phyloP scores from a whole-genome alignment of 495 filamentous ascomycete genomes.

The Peziza echinospora region DNA sequence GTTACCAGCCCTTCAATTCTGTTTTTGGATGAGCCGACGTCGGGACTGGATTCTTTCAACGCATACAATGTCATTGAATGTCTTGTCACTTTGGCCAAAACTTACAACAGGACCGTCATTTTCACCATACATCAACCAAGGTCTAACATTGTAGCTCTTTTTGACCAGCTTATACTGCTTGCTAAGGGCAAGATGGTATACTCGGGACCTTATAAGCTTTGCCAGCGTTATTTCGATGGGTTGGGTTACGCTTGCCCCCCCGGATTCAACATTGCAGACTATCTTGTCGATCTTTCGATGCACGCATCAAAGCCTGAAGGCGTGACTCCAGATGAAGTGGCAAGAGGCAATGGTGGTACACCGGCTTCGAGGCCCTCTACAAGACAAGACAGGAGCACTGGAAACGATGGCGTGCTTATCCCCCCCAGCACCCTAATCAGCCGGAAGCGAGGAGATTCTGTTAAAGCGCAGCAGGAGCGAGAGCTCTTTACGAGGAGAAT shows the following conservation, averaged over 20 bases:
- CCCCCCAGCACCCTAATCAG: conserved; percentile 2
- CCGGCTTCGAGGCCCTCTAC: conserved; percentile 1
- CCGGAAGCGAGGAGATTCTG: conserved; percentile 17
- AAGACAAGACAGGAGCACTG: neutral
- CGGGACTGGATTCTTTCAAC: conserved; percentile 85
- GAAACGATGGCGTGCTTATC: neutral
- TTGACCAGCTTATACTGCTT: conserved; percentile 77
- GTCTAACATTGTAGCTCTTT: conserved; percentile 98
- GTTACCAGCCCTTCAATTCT: conserved; percentile 95
- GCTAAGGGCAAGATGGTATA: conserved; percentile 81
- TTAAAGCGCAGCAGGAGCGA: conserved; percentile 46
- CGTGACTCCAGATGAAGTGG: neutral
- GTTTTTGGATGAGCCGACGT: conserved; percentile 92
- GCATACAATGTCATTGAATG: conserved; percentile 96
- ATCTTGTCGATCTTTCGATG: conserved; percentile 93
- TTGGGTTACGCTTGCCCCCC: conserved; percentile 82
- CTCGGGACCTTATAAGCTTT: conserved; percentile 71
- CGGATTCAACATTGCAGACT: conserved; percentile 97
- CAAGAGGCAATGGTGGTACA: neutral
- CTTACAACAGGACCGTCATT: conserved; percentile 85
- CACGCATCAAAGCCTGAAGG: conserved; percentile 34
- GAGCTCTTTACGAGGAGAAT: conserved; percentile 70
- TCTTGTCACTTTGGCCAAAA: conserved; percentile 81
- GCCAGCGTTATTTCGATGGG: conserved; percentile 79
- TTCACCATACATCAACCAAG: conserved; percentile 99